These are phyloP conservation scores for Fusarium sp. DNA, from an alignment of 2,329 filamentous ascomycete genomes.

Conservation along the genomic window DNA sequence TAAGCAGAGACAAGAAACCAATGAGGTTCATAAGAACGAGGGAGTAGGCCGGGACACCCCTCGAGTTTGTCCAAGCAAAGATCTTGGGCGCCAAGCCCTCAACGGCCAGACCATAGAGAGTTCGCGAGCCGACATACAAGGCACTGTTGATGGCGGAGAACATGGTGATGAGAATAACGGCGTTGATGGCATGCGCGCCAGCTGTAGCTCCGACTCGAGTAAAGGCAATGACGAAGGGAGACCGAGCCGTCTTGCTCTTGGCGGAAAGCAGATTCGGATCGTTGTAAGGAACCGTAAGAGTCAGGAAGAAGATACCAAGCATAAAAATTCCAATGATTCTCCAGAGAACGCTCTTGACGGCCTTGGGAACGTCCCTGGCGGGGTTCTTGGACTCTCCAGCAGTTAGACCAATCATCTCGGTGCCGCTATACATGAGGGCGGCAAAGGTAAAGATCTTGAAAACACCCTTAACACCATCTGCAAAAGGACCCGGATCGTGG, in stretches of 20 bases:
- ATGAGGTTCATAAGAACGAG: neutral
- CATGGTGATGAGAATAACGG: neutral
- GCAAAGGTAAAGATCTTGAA: neutral
- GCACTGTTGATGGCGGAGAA: conserved; percentile 2
- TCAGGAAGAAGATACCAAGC: neutral
- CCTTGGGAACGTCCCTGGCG: neutral
- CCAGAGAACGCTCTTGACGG: neutral
- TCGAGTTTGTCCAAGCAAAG: neutral
- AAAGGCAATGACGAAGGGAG: neutral
- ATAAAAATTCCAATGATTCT: neutral
- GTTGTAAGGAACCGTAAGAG: neutral
- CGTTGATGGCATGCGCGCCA: neutral
- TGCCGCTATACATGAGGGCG: neutral
- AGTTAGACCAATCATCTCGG: neutral
- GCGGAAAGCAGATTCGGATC: neutral
- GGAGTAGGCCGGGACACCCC: neutral
- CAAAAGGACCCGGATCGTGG: neutral
- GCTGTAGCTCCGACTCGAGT: neutral
- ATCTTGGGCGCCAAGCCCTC: neutral
- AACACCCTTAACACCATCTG: neutral
- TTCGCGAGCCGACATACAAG: neutral
- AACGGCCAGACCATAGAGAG: neutral
- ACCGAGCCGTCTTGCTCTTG: neutral
- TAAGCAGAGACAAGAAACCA: neutral
- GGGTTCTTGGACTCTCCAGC: neutral